Conservation (phyloP, 2,329 filamentous ascomycete species). For the Sarocladium strictum region DNA sequence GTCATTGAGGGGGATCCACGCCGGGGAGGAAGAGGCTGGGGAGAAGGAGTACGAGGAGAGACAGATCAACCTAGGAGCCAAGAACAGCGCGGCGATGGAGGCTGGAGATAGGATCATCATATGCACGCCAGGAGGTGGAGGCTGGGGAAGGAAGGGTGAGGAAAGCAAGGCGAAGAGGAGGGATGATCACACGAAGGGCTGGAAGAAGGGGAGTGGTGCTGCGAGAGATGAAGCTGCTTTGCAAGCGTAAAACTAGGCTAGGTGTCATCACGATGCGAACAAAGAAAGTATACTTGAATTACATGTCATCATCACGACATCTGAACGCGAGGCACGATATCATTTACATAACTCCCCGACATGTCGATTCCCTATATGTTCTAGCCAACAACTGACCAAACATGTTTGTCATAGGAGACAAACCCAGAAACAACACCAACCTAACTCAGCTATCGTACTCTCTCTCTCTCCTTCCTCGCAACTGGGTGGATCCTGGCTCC, state of each 20-base stretch:
- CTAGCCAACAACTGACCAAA: not conserved
- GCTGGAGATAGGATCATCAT: slow-evolving; percentile 74
- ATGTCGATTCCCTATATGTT: not conserved
- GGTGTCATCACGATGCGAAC: not conserved
- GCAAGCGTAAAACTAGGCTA: too few relatives aligned
- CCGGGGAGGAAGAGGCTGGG: slow-evolving; percentile 20
- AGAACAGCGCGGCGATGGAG: slow-evolving; percentile 74
- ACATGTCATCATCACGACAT: too few relatives aligned
- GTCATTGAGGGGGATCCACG: slow-evolving; percentile 33
- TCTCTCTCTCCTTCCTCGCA: too few relatives aligned
- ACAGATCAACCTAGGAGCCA: slow-evolving; percentile 67
- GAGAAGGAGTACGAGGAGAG: slow-evolving; percentile 49
- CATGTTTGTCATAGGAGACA: not conserved
- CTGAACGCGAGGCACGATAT: too few relatives aligned
- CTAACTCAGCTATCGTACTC: not conserved
- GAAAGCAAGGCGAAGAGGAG: slow-evolving; percentile 43
- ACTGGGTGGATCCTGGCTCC: too few relatives aligned
- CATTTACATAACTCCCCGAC: not conserved
- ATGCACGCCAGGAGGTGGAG: slow-evolving; percentile 72
- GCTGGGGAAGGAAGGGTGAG: slow-evolving; percentile 60
- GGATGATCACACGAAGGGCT: slow-evolving; percentile 48
- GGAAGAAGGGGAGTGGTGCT: slow-evolving; percentile 52
- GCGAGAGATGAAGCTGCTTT: slow-evolving; percentile 56
- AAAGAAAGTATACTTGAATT: not conserved
- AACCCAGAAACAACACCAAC: not conserved